Conservation (phyloP, 192 early-diverging fungal species). For the Coemansia sp. region DNA sequence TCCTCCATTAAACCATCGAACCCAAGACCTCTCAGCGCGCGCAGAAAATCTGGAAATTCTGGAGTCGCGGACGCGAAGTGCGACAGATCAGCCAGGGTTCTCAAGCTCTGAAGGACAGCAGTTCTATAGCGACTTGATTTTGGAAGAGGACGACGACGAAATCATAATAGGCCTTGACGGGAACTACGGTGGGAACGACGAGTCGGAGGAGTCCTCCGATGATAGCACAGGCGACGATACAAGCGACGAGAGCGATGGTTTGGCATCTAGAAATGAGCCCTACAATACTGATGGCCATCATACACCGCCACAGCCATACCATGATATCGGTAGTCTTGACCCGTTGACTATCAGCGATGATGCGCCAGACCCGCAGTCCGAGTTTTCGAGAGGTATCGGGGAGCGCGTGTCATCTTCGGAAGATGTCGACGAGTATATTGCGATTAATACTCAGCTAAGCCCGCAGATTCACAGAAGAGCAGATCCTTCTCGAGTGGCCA, state of each 20-base stretch:
- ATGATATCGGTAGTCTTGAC: background rate
- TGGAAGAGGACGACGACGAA: background rate
- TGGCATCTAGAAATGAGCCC: background rate
- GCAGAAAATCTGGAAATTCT: background rate
- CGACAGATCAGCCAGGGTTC: background rate
- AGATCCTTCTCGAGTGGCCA: background rate
- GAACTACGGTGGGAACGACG: background rate
- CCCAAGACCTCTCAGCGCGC: background rate
- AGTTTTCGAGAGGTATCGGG: background rate
- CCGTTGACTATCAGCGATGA: conserved; percentile 1
- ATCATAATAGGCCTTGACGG: background rate
- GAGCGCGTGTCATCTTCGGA: background rate
- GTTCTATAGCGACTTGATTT: background rate
- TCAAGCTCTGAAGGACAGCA: conserved; percentile 1
- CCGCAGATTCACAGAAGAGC: conserved; percentile 1
- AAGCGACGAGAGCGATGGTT: background rate
- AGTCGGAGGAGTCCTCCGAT: background rate
- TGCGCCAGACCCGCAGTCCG: background rate
- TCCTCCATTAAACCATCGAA: background rate
- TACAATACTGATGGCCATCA: background rate
- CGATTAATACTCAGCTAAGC: conserved; percentile 25
- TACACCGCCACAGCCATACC: background rate
- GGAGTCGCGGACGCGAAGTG: background rate
- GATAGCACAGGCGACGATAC: background rate
- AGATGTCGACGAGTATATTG: conserved; percentile 11